A percentile compares a stretch with the other conserved stretches of the same genome.
Evolutionary conservation across 2,329 filamentous ascomycete species (phyloP).

Genomic region (Waltergamsia citrina): DNA sequence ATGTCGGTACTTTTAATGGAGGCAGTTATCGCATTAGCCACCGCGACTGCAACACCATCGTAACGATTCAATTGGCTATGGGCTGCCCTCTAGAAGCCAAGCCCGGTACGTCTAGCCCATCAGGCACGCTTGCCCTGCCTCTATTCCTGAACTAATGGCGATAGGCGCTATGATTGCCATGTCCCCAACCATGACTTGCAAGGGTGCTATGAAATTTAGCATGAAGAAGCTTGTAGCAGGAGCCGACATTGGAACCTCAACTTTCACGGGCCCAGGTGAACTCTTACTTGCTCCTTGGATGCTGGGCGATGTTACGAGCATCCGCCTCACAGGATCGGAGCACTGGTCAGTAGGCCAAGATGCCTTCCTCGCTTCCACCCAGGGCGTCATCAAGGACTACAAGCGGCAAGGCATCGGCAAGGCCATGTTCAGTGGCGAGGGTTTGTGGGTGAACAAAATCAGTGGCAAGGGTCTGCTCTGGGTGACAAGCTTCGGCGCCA

Average conservation of each 20-base stretch:
- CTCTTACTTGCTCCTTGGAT: slow-evolving; percentile 71
- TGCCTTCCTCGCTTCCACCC: slow-evolving; percentile 75
- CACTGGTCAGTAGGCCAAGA: slow-evolving; percentile 83
- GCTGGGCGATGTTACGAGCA: slow-evolving; percentile 76
- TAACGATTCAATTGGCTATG: slow-evolving; percentile 83
- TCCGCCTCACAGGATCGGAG: slow-evolving; percentile 63
- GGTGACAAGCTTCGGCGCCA: slow-evolving; percentile 89
- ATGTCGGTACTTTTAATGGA: slow-evolving; percentile 94
- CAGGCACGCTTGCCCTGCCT: neutral
- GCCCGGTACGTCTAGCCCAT: slow-evolving; percentile 59
- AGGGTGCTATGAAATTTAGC: slow-evolving; percentile 74
- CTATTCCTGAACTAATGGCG: neutral
- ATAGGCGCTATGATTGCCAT: slow-evolving; percentile 93
- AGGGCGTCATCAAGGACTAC: slow-evolving; percentile 80
- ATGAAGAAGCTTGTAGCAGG: slow-evolving; percentile 86
- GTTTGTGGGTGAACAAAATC: slow-evolving; percentile 83
- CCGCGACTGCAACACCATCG: slow-evolving; percentile 78
- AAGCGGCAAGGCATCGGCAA: slow-evolving; percentile 81
- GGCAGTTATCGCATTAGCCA: slow-evolving; percentile 92
- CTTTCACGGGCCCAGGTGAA: slow-evolving; percentile 84
- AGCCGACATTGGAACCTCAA: slow-evolving; percentile 69
- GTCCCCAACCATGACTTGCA: slow-evolving; percentile 78
- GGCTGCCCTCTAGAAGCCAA: slow-evolving; percentile 76
- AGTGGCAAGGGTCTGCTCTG: slow-evolving; percentile 73
- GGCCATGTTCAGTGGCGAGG: slow-evolving; percentile 89